Percentiles rank a stretch among this genome's conserved stretches.
Conservation (phyloP, 495 filamentous ascomycete genomes). For the Talaromyces thailandensis region DNA sequence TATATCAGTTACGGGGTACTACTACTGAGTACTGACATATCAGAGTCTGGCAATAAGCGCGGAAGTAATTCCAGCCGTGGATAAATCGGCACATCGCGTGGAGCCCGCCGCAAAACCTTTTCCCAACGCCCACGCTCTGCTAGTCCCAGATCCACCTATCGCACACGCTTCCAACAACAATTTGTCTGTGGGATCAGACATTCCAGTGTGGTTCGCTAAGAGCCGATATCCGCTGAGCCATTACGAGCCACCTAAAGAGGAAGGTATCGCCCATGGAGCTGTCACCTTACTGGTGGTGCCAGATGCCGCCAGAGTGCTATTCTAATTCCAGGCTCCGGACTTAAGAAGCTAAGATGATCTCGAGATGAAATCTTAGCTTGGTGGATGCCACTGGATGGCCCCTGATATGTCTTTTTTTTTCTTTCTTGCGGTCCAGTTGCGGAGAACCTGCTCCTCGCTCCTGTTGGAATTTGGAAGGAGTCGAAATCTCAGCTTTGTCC, state of each 20-base stretch:
- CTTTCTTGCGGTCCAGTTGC: too few relatives aligned
- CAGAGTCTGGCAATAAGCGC: neutral
- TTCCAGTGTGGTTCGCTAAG: neutral
- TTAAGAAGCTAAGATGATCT: neutral
- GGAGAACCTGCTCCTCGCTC: neutral
- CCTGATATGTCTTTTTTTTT: neutral
- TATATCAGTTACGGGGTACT: too few relatives aligned
- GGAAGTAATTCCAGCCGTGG: conserved; percentile 4
- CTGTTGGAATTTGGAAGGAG: neutral
- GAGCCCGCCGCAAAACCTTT: neutral
- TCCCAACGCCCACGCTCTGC: neutral
- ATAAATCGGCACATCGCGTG: conserved; percentile 16
- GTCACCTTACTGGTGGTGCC: neutral
- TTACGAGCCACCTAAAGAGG: neutral
- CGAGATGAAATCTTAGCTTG: neutral
- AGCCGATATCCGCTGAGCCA: neutral
- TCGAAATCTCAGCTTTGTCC: neutral
- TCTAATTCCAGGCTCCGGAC: neutral
- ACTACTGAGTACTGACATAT: too few relatives aligned
- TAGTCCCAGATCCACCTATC: neutral
- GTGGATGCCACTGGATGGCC: neutral
- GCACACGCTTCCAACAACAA: neutral
- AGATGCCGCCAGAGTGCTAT: too few relatives aligned
- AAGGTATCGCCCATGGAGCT: neutral
- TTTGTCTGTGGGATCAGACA: neutral